These are phyloP conservation scores for Irpex sp. DNA, from an alignment of 1,284 basidiomycete genomes.

Conservation along the genomic window DNA sequence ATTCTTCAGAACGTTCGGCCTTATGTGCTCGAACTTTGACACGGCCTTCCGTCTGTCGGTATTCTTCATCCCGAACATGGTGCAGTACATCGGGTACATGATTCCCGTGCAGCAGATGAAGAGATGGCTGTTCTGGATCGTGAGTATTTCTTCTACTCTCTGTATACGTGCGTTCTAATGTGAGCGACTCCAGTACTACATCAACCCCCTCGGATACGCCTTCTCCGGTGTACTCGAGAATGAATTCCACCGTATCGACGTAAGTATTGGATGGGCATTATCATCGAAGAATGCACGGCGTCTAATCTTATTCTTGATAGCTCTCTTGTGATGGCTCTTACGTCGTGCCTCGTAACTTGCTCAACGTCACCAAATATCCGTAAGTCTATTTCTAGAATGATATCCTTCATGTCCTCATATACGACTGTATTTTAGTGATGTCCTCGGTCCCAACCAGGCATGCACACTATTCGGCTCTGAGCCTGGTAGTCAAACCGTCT, in stretches of 20 bases:
- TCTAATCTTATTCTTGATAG: background rate
- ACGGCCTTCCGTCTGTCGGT: constrained; percentile 56
- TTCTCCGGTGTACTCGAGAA: constrained; percentile 84
- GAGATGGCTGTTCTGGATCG: constrained; percentile 87
- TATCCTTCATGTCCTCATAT: background rate
- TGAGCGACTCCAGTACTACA: constrained; percentile 50
- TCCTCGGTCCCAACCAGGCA: constrained; percentile 60
- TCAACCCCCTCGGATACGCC: constrained; percentile 76
- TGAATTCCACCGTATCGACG: constrained; percentile 72
- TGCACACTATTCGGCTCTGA: constrained; percentile 64
- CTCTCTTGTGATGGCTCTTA: background rate
- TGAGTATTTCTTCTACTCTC: constrained; percentile 28
- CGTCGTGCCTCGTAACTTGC: constrained; percentile 1
- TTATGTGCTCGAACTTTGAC: constrained; percentile 63
- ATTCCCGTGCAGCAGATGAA: constrained; percentile 78
- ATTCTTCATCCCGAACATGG: constrained; percentile 66
- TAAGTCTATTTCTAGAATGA: constrained; percentile 30
- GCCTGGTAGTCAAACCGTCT: constrained; percentile 43
- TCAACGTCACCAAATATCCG: constrained; percentile 38
- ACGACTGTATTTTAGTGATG: constrained; percentile 24
- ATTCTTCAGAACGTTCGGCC: constrained; percentile 71
- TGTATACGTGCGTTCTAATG: background rate
- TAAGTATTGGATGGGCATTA: constrained; percentile 39
- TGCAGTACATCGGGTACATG: constrained; percentile 69
- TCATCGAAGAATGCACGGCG: background rate